Conservation (phyloP, 331 rosid genomes). For the Stylosanthes scabra region DNA sequence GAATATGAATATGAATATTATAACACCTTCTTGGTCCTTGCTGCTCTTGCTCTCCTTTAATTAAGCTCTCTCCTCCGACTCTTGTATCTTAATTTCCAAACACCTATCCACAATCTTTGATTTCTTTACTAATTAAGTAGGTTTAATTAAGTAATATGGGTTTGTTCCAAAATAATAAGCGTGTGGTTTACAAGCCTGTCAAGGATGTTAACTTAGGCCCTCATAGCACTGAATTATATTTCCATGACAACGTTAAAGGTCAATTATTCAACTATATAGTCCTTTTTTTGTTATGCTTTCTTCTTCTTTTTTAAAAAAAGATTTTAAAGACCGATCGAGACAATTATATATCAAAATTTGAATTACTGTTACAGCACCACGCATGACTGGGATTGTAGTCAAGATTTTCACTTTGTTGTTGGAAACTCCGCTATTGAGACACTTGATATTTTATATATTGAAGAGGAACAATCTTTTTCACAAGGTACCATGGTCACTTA, state of each 20-base stretch:
- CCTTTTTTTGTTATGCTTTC: background rate
- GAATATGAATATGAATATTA: too few relatives aligned
- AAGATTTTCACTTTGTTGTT: conserved; percentile 73
- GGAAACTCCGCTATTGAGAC: conserved; percentile 72
- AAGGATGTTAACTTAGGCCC: conserved; percentile 63
- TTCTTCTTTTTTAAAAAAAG: background rate
- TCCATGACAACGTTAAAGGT: conserved; percentile 88
- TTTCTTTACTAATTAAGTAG: conserved; percentile 15
- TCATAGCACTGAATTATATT: conserved; percentile 68
- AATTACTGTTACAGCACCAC: conserved; percentile 78
- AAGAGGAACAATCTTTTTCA: conserved; percentile 74
- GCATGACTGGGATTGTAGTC: conserved; percentile 80
- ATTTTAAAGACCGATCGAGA: too few relatives aligned
- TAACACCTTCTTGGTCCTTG: background rate
- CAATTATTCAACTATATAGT: background rate
- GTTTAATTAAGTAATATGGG: conserved; percentile 23
- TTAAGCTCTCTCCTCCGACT: background rate
- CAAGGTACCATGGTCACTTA: conserved; percentile 51
- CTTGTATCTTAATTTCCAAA: background rate
- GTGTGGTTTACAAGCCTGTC: conserved; percentile 62
- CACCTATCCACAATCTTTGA: background rate
- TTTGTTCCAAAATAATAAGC: conserved; percentile 43
- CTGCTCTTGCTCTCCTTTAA: conserved; percentile 15
- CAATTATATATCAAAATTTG: background rate
- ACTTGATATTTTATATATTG: conserved; percentile 53